These are phyloP conservation scores for Leptoxyphium fumago DNA, from an alignment of 2,329 filamentous ascomycete genomes.

Conservation along the genomic window DNA sequence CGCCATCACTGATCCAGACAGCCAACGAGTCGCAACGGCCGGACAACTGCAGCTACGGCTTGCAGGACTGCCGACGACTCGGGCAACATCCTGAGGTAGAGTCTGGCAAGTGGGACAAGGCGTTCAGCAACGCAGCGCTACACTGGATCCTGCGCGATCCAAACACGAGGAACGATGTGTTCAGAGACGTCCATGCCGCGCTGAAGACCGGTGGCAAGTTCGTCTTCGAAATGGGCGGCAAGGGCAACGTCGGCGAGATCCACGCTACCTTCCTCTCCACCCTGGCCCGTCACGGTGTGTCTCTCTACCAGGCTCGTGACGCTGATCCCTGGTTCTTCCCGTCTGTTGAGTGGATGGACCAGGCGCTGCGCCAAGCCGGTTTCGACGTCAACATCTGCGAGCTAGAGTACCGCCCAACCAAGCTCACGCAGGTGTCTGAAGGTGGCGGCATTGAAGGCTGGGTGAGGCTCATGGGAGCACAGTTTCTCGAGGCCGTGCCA, in stretches of 20 bases:
- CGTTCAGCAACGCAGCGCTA: conserved; percentile 29
- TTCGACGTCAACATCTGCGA: conserved; percentile 37
- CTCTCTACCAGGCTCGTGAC: conserved; percentile 33
- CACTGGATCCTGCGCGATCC: conserved; percentile 36
- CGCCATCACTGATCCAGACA: conserved; percentile 24
- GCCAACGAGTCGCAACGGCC: conserved; percentile 13
- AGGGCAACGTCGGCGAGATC: conserved; percentile 53
- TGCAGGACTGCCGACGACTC: conserved; percentile 20
- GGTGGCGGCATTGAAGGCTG: conserved; percentile 44
- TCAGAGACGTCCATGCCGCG: conserved; percentile 36
- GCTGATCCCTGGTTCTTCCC: conserved; percentile 60
- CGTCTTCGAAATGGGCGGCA: conserved; percentile 57
- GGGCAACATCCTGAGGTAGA: conserved; percentile 7
- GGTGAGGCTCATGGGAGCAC: conserved; percentile 48
- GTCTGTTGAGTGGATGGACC: conserved; percentile 42
- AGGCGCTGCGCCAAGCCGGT: conserved; percentile 23
- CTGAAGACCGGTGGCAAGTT: conserved; percentile 44
- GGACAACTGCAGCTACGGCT: conserved; percentile 14
- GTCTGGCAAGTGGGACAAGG: conserved; percentile 21
- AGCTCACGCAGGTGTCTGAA: conserved; percentile 17
- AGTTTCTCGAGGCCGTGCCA: conserved; percentile 38
- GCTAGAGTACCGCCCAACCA: conserved; percentile 50
- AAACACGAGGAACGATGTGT: conserved; percentile 35
- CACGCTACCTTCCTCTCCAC: conserved; percentile 42
- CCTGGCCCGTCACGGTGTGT: conserved; percentile 35